Evolutionary conservation across 768 basidiomycete species (phyloP), one percentile per base, ranked within the genome.

Genomic region (Lentinula boryana): DNA sequence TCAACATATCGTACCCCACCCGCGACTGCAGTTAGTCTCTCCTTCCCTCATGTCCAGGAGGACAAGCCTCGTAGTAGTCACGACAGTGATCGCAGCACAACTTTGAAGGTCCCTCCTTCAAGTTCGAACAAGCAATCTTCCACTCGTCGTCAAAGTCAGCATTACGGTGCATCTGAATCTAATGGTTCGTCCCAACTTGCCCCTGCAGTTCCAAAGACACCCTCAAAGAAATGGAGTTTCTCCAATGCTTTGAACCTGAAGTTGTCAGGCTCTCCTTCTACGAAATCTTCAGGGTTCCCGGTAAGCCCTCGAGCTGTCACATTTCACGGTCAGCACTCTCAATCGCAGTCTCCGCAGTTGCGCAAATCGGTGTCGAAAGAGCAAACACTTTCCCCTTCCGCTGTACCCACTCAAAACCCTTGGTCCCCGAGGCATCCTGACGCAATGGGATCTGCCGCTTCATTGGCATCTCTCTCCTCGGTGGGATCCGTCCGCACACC

Each of bases 181-280:
- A 71, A 68, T 60, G 64, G 74, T 70, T 65, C 75, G 57, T 71
- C 77, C 33, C 80, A 84, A 60, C 73, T 80, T 59, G 65, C 68
- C 13, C 78, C 85, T 43, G 68, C 75, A 15, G 75, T 80, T 46
- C 76, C 80, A 56, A 91, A 90, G 75, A 89, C 90, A 2, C 92
- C 93, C 36, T 92, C 90, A n/a, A 95, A 94, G 82, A 95, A 95
- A 73, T 95, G 93, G 93, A 95, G 93, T 70, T 90, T 95, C 71
- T 89, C 91, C n/a, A 88, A 82, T 63, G 91, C 89, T 23, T 75
- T 95, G 4, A 91, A 89, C 65, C 81, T 90, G 71, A 91, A 83
- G 69, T 72, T 91, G 55, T 81, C 86, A 13, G 81, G 81, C 61
- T 87, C 85, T 31, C 85, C 88, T 53, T 86, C 86, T 18, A 79